phyloP scores from a whole-genome alignment of 208 protist genomes.

The Trichomonas gallinae region DNA sequence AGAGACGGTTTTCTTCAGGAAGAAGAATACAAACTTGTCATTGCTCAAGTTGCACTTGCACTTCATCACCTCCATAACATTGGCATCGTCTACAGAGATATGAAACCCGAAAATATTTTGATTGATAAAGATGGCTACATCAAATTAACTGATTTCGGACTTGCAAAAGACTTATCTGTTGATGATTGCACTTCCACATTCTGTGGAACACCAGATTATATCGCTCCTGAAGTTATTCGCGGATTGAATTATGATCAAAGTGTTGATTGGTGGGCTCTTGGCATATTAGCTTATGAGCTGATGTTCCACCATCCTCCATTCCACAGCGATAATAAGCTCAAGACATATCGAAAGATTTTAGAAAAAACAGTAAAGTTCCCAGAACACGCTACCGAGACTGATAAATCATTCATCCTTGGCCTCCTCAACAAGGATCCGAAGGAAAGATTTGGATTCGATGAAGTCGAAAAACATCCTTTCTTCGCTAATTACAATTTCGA shows the following conservation, averaged over 20 bases:
- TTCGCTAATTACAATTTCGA: not conserved
- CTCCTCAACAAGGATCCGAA: conserved; percentile 30
- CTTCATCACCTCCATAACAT: not conserved
- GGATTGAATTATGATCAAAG: conserved; percentile 41
- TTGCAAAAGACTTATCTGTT: not conserved
- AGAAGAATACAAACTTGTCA: not conserved
- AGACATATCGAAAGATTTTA: conserved; percentile 53
- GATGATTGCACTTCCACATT: not conserved
- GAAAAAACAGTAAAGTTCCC: conserved; percentile 38
- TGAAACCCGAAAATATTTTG: not conserved
- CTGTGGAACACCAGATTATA: not conserved
- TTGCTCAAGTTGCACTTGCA: not conserved
- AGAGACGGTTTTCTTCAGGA: not conserved
- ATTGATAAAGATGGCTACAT: not conserved
- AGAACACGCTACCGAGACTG: conserved; percentile 34
- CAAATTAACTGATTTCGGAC: not conserved
- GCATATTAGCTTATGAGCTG: conserved; percentile 59
- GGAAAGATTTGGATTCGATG: not conserved
- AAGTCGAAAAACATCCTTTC: not conserved
- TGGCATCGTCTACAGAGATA: not conserved
- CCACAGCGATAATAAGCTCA: conserved; percentile 45
- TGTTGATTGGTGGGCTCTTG: conserved; percentile 62
- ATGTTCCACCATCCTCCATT: conserved; percentile 52
- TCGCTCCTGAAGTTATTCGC: not conserved
- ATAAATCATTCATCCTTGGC: conserved; percentile 34